Conservation (phyloP, 495 filamentous ascomycete genomes). For the Aspergillus hancockii region DNA sequence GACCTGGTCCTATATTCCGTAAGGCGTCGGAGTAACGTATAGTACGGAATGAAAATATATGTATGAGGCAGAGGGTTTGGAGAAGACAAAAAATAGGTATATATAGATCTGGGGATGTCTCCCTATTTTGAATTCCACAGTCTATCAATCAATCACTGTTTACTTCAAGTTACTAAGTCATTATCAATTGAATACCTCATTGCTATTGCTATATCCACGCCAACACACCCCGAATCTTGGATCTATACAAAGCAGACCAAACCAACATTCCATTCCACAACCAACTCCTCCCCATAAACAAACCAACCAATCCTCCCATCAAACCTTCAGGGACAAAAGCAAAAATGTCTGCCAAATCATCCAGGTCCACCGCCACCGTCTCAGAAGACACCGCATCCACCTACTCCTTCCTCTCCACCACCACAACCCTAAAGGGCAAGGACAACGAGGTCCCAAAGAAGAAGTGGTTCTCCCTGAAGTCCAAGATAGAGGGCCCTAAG, state of each 20-base stretch:
- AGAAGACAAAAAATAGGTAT: not conserved
- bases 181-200: not conserved
- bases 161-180: not conserved
- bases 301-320: not conserved
- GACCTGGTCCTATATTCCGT: slow-evolving; percentile 7
- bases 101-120: not conserved
- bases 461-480: slow-evolving; percentile 30
- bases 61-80: not conserved
- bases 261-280: not conserved
- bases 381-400: slow-evolving; percentile 26
- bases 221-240: not conserved
- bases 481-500: slow-evolving; percentile 7
- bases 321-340: slow-evolving; percentile 5
- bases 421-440: slow-evolving; percentile 30
- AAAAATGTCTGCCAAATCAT: slow-evolving; percentile 21
- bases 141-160: not conserved
- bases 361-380: slow-evolving; percentile 22
- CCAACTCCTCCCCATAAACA: not conserved
- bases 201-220: slow-evolving; percentile 8
- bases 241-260: not conserved
- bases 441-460: slow-evolving; percentile 20
- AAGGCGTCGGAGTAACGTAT: slow-evolving; percentile 18
- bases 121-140: not conserved
- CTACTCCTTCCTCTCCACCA: slow-evolving; percentile 29
- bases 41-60: slow-evolving; percentile 6